Evolutionary conservation across 2,329 filamentous ascomycete species (phyloP).

Genomic region (Cordyceps fumosorosea): DNA sequence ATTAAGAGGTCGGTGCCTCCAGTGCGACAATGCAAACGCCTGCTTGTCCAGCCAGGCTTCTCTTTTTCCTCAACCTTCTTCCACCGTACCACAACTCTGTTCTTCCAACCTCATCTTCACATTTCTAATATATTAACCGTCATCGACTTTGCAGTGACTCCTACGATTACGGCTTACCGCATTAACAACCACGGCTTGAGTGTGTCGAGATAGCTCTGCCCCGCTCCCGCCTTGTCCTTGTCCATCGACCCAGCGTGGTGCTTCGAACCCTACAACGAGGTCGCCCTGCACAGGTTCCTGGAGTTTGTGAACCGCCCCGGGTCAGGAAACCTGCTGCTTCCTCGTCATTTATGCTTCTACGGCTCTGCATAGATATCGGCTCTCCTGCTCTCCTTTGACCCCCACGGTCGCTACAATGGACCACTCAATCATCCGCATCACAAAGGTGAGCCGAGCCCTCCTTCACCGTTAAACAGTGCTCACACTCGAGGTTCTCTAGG

Average conservation of each 20-base stretch:
- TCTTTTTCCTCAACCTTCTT: background rate
- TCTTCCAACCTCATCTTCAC: background rate
- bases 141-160: background rate
- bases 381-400: constrained; percentile 7
- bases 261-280: background rate
- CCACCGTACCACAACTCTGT: background rate
- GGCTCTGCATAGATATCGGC: background rate
- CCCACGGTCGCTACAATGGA: constrained; percentile 39
- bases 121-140: background rate
- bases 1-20: too few species aligned
- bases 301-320: background rate
- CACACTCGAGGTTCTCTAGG: constrained; percentile 41
- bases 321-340: background rate
- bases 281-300: background rate
- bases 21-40: background rate
- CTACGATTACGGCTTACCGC: background rate
- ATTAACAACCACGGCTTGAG: background rate
- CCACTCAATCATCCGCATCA: constrained; percentile 82
- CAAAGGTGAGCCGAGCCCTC: constrained; percentile 52
- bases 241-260: background rate
- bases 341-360: background rate
- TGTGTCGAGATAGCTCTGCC: background rate
- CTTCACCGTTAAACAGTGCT: background rate
- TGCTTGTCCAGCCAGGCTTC: background rate
- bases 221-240: constrained; percentile 8